Conservation (phyloP, 1,139 yeast genomes). For the Pichia terricola region DNA sequence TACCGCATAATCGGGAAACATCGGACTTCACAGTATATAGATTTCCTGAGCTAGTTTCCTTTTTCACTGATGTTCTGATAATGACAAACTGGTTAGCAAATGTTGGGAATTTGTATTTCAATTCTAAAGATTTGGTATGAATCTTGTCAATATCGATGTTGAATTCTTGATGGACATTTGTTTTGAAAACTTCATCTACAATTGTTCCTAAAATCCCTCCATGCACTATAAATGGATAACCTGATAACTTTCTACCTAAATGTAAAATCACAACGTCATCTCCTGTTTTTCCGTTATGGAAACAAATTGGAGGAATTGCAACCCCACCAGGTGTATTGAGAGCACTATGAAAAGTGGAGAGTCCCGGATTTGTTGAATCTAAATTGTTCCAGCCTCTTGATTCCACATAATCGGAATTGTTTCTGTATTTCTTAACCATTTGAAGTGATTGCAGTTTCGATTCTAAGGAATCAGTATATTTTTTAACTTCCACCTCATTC, state of each 20-base stretch:
- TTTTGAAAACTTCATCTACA: constrained; percentile 47
- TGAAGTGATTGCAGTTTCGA: constrained; percentile 42
- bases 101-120: constrained; percentile 65
- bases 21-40: constrained; percentile 23
- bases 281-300: constrained; percentile 45
- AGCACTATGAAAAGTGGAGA: constrained; percentile 26
- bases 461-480: constrained; percentile 31
- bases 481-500: constrained; percentile 7
- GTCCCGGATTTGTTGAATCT: constrained; percentile 22
- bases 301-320: constrained; percentile 60
- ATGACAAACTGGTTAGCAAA: constrained; percentile 72
- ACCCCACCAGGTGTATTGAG: constrained; percentile 68
- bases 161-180: constrained; percentile 21
- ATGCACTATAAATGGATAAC: constrained; percentile 81
- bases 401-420: constrained; percentile 33
- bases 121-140: constrained; percentile 37
- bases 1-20: constrained; percentile 31
- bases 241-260: constrained; percentile 71
- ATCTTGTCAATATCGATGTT: constrained; percentile 12
- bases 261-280: constrained; percentile 65
- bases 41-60: constrained; percentile 24
- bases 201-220: constrained; percentile 86
- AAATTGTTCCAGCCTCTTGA: constrained; percentile 55
- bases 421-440: constrained; percentile 37
- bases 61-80: constrained; percentile 40